These are phyloP conservation scores for Populus deltoides DNA, from an alignment of 345 rosid genomes.

Conservation along the genomic window DNA sequence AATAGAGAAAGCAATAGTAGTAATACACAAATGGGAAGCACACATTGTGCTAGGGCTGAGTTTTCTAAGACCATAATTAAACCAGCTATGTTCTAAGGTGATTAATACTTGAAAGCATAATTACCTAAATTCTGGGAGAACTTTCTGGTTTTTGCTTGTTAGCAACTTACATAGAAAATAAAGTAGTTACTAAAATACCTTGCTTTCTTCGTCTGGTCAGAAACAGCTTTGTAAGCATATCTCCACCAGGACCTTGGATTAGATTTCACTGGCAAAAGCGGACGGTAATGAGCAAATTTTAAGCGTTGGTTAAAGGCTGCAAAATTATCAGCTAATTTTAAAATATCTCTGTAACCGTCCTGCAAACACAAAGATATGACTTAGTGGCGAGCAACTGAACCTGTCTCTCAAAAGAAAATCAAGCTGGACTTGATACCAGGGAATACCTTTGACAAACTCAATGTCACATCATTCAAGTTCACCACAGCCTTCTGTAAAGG, in stretches of 20 bases:
- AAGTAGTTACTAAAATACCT: conserved; percentile 41
- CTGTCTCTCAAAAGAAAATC: conserved; percentile 9
- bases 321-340: conserved; percentile 92
- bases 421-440: conserved; percentile 9
- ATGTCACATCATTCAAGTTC: conserved; percentile 88
- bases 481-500: conserved; percentile 81
- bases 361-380: conserved; percentile 38
- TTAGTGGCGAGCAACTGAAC: conserved; percentile 22
- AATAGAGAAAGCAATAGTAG: too few species aligned
- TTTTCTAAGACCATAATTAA: too few species aligned
- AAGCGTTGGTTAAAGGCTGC: conserved; percentile 82
- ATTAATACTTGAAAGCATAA: too few species aligned
- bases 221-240: conserved; percentile 79
- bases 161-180: neutral
- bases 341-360: conserved; percentile 82
- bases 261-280: conserved; percentile 61
- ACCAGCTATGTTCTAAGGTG: too few species aligned
- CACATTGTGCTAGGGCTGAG: too few species aligned
- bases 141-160: too few species aligned
- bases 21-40: too few species aligned
- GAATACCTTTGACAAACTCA: conserved; percentile 85
- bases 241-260: conserved; percentile 93
- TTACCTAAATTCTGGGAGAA: too few species aligned
- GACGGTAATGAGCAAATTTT: conserved; percentile 88
- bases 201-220: conserved; percentile 78